Percentiles rank a stretch among this genome's conserved stretches.
phyloP scores from a whole-genome alignment of 345 rosid genomes.

The Noccaea caerulescens region DNA sequence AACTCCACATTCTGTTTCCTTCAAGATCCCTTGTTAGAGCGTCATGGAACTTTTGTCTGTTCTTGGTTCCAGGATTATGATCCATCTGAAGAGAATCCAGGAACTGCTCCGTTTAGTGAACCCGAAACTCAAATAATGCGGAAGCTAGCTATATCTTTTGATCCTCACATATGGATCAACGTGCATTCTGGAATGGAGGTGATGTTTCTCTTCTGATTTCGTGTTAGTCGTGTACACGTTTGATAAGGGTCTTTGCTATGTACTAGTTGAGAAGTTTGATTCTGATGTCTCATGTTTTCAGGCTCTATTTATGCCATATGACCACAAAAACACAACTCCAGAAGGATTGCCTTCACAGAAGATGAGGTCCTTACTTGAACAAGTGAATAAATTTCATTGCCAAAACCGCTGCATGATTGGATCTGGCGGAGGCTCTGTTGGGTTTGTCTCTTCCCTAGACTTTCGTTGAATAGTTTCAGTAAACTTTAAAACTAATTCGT shows the following conservation, averaged over 20 bases:
- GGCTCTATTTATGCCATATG: conserved; percentile 98
- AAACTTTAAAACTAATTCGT: not conserved
- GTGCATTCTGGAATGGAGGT: conserved; percentile 99
- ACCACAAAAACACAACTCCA: conserved; percentile 90
- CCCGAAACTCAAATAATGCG: conserved; percentile 94
- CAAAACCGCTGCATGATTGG: conserved; percentile 87
- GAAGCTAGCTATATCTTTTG: conserved; percentile 85
- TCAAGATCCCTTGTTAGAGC: not conserved
- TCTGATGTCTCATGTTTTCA: conserved; percentile 41
- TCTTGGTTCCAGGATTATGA: conserved; percentile 74
- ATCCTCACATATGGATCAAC: conserved; percentile 94
- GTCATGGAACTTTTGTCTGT: conserved; percentile 4
- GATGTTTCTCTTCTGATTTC: conserved; percentile 8
- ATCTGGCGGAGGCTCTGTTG: conserved; percentile 96
- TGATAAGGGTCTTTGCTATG: no score
- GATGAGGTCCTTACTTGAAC: conserved; percentile 76
- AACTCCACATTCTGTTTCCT: not conserved
- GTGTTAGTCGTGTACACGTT: not conserved
- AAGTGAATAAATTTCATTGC: conserved; percentile 73
- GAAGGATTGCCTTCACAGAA: conserved; percentile 58
- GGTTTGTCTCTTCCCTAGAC: conserved; percentile 57
- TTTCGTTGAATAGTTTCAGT: not conserved
- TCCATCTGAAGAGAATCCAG: conserved; percentile 98
- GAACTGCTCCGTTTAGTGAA: conserved; percentile 89
- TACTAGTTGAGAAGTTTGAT: not conserved